Percentiles rank a stretch among this genome's conserved stretches.
Conservation (phyloP, 805 yeast genomes). For the Candida alai region DNA sequence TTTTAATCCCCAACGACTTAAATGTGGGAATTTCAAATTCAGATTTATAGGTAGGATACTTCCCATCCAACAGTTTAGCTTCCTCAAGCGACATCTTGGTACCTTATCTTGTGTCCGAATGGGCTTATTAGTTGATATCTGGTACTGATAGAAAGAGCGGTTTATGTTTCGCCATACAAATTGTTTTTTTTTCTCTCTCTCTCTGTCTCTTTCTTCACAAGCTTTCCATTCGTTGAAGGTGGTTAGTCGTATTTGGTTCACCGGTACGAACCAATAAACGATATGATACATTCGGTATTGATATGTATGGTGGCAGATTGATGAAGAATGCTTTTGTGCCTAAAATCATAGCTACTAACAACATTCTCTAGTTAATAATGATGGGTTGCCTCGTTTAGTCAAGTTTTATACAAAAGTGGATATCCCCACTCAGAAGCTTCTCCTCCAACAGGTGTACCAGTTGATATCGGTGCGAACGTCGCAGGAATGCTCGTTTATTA, state of each 20-base stretch:
- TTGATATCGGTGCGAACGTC: slow-evolving; percentile 68
- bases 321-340: slow-evolving; percentile 1
- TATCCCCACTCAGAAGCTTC: slow-evolving; percentile 71
- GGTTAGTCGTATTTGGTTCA: too few relatives aligned
- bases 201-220: too few relatives aligned
- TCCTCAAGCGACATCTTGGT: slow-evolving; percentile 13
- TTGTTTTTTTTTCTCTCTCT: too few relatives aligned
- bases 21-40: slow-evolving; percentile 68
- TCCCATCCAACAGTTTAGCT: slow-evolving; percentile 34
- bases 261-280: too few relatives aligned
- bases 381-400: slow-evolving; percentile 83
- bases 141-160: too few relatives aligned
- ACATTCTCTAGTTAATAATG: slow-evolving; percentile 63
- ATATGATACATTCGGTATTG: slow-evolving; percentile 82
- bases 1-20: slow-evolving; percentile 49
- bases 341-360: slow-evolving; percentile 18
- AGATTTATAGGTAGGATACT: slow-evolving; percentile 35
- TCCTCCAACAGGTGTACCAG: slow-evolving; percentile 78
- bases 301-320: slow-evolving; percentile 52
- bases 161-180: too few relatives aligned
- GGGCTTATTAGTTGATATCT: too few relatives aligned
- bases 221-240: too few relatives aligned
- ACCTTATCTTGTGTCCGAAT: too few relatives aligned
- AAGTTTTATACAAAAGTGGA: slow-evolving; percentile 93
- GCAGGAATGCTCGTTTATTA: slow-evolving; percentile 80